A percentile compares a stretch with the other conserved stretches of the same genome.
Conservation (phyloP, 495 filamentous ascomycete species). For the Sphaerosporella brunnea region DNA sequence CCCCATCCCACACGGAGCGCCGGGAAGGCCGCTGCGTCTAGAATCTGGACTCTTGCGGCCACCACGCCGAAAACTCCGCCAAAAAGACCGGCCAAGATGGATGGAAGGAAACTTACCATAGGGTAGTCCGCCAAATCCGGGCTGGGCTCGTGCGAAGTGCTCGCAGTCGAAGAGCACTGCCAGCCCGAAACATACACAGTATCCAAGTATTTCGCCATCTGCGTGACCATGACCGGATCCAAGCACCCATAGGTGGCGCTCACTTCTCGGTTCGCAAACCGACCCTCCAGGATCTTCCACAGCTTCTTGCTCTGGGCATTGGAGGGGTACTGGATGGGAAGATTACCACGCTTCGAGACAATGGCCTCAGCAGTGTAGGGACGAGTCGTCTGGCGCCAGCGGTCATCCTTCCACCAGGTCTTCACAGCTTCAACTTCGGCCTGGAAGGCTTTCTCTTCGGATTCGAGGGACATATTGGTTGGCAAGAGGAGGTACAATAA, state of each 20-base stretch:
- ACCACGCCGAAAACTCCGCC: too few relatives aligned
- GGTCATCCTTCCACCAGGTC: conserved; percentile 79
- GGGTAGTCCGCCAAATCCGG: conserved; percentile 98
- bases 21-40: too few relatives aligned
- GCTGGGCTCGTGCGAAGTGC: conserved; percentile 81
- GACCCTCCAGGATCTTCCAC: conserved; percentile 70
- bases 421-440: conserved; percentile 74
- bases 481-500: conserved; percentile 35
- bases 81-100: too few relatives aligned
- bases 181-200: conserved; percentile 97
- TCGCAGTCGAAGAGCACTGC: conserved; percentile 95
- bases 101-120: conserved; percentile 44
- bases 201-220: conserved; percentile 98
- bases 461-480: conserved; percentile 38
- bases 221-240: conserved; percentile 93
- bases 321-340: conserved; percentile 84
- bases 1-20: too few relatives aligned
- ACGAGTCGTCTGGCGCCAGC: conserved; percentile 84
- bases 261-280: conserved; percentile 65
- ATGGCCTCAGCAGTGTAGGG: conserved; percentile 95
- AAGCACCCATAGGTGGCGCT: conserved; percentile 94
- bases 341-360: conserved; percentile 76
- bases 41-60: too few relatives aligned
- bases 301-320: conserved; percentile 82
- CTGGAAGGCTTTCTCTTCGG: conserved; percentile 62